Conservation (phyloP, 208 protist species). For the Plasmodiophora brassicae region DNA sequence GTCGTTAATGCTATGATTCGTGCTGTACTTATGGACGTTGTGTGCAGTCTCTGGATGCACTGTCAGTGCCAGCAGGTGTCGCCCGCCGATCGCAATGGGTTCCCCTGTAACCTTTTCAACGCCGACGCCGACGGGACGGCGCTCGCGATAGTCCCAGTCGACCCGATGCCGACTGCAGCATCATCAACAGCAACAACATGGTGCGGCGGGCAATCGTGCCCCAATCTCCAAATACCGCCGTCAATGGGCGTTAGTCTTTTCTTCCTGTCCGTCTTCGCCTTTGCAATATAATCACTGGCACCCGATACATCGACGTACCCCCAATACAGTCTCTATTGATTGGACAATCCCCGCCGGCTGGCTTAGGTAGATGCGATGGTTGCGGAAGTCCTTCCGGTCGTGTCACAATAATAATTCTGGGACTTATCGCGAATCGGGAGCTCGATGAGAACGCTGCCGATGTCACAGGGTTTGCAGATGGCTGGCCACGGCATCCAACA, state of each 20-base stretch:
- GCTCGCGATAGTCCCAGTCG: not conserved
- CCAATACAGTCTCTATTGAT: too few relatives aligned
- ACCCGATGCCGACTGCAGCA: not conserved
- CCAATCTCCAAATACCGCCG: slow-evolving; percentile 20
- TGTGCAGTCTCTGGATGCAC: slow-evolving; percentile 27
- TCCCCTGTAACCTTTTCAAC: slow-evolving; percentile 2
- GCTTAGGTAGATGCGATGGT: too few relatives aligned
- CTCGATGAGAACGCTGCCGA: too few relatives aligned
- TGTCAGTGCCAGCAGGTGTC: slow-evolving; percentile 17
- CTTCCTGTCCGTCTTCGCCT: slow-evolving; percentile 29
- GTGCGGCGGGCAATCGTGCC: not conserved
- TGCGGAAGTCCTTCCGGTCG: too few relatives aligned
- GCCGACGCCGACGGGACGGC: not conserved
- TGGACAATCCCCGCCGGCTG: too few relatives aligned
- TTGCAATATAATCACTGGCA: slow-evolving; percentile 29
- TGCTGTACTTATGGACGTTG: not conserved
- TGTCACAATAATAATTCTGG: too few relatives aligned
- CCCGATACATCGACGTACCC: too few relatives aligned
- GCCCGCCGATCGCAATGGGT: not conserved
- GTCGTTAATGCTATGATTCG: not conserved
- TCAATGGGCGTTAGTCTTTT: not conserved
- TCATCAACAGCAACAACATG: too few relatives aligned
- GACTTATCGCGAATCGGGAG: too few relatives aligned
- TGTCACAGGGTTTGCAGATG: too few relatives aligned
- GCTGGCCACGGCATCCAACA: too few relatives aligned